Evolutionary conservation across 352 stramenopile species (phyloP).

Genomic region (Pelagophyceae sp.): DNA sequence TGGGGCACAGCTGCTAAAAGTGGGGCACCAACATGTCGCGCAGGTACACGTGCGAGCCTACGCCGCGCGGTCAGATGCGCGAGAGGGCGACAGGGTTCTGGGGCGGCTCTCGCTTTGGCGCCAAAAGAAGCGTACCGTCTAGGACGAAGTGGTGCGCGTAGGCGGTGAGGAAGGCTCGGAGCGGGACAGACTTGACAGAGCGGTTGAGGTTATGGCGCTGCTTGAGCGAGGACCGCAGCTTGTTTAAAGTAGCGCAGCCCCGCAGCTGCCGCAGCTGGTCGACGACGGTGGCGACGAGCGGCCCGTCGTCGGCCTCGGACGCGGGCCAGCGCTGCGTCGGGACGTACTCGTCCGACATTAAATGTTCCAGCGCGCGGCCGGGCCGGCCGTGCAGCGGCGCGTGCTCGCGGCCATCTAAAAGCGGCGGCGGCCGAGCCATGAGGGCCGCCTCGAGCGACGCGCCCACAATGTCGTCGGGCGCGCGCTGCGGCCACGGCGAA

Average conservation of each 20-base stretch:
- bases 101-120: no score
- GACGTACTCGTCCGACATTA: constrained; percentile 4
- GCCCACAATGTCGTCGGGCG: no score
- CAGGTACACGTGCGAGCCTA: constrained; percentile 4
- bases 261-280: not conserved
- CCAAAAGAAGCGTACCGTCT: constrained; percentile 7
- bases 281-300: not conserved
- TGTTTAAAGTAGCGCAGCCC: not conserved
- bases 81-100: no score
- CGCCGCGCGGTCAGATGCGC: no score
- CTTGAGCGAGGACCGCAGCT: not conserved
- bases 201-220: not conserved
- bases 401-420: no score
- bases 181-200: constrained; percentile 13
- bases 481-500: no score
- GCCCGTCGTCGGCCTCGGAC: not conserved
- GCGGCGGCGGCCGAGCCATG: no score
- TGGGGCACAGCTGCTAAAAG: no score
- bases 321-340: constrained; percentile 6
- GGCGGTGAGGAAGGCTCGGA: constrained; percentile 5
- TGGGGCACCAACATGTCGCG: not conserved
- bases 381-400: not conserved
- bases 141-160: not conserved
- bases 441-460: no score
- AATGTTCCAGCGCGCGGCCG: not conserved